Base-by-base conservation (phyloP, 306 rosid species). In the Clitoria ternatea region DNA sequence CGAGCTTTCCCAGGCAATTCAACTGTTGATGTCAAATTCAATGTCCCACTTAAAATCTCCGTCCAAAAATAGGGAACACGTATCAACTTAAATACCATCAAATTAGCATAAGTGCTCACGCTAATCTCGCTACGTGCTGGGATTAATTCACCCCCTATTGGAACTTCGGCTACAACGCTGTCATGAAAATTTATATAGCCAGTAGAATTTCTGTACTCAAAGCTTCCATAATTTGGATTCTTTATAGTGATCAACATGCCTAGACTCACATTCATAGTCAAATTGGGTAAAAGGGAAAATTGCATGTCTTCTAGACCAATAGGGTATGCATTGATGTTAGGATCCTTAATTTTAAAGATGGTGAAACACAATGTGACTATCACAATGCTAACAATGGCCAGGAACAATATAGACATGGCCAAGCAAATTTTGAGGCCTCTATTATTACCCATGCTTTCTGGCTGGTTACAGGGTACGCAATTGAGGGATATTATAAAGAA, bases 191-290 rank as follows among this genome's bases (percentile, higher is more conserved):
- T 39, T 9, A 85, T 57, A 10, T 44, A 53, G 4, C 77, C 56
- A 0, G 35, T 69, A 0, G 71, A 48, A 4, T 70, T 54, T 26
- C 0, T 4, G 55, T 55, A 57, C 20, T 12, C 69, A 39, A 79
- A 83, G 24, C 62, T 47, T 33, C 55, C 87, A 40, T 22, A 48
- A n/a, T 83, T 83, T 2, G 56, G 84, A n/a, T 87, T 85, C 18
- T 37, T 35, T 5, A 81, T 52, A 0, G 81, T 72, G n/a, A 88
- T 8, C n/a, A 14, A 3, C 64, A 73, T 45, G 47, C 24, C 26
- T 42, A 88, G 2, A 0, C 66, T 72, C 37, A 72, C 37, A 39
- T 83, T 83, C 1, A 2, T 7, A 1, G 70, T 12, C 32, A 11
- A 2, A 15, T 14, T n/a, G 0, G 47, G 11, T 3, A 17, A 10